Base-by-base conservation (phyloP, 2,329 filamentous ascomycete genomes). In the Mycogone perniciosa region DNA sequence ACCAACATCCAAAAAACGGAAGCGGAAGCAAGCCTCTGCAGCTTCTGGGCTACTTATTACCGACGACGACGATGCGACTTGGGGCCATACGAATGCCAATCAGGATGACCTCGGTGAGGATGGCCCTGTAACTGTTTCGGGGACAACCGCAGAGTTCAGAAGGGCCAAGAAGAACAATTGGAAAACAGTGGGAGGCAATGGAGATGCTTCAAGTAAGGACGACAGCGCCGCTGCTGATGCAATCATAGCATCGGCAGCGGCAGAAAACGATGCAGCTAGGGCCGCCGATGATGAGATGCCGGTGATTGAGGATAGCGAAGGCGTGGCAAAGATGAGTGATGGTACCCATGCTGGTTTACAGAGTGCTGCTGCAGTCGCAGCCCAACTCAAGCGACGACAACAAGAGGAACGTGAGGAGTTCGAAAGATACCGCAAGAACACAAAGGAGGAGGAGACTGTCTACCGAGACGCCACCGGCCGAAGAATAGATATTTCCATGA, bases 381-480 rank as follows among this genome's bases (percentile, higher is more conserved):
- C 81, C 6, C 83, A 86, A 58, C 72, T 86, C 5, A 75, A 80
- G 59, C 79, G 81, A 62, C 82, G 87, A 11, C 82, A 85, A 57
- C 79, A 76, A 9, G 80, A 84, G 57, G 85, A 90, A 54, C 67
- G 68, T n/a, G 71, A 70, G 10, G 72, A 75, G 27, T 80, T 78
- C 60, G 71, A 76, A 54, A 60, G 56, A 55, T 69, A 67, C 60
- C 58, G 64, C 33, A 75, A 71, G 52, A 71, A 66, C 55, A 67
- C 66, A 38, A 70, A 74, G 51, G 79, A 80, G 31, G 79, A 85
- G 60, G 89, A 96, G 69, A 95, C 92, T 0, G 90, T 96, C 27
- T 96, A 97, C 67, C 87, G 93, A 60, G 93, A 99, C 69, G 93
- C 95, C 8, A 93, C 88, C 3, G 93, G 93, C 9, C 81, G 91